phyloP scores from a whole-genome alignment of 495 filamentous ascomycete genomes.

The Cercophora newfieldiana region DNA sequence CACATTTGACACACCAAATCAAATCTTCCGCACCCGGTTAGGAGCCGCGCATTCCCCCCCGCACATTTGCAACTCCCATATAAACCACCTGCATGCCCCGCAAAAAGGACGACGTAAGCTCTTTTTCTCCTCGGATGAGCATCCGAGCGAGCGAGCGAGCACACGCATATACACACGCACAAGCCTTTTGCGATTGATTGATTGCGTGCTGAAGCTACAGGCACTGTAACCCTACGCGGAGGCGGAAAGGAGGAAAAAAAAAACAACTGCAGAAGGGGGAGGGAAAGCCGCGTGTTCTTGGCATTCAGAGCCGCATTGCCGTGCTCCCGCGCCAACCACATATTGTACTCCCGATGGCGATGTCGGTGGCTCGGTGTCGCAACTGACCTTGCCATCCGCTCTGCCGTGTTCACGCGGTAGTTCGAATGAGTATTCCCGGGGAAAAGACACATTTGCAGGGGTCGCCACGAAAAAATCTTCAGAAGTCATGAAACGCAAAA shows the following conservation, averaged over 20 bases:
- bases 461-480: too few species aligned
- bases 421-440: neutral
- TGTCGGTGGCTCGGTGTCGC: neutral
- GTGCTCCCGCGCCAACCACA: neutral
- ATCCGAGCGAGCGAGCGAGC: neutral
- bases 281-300: neutral
- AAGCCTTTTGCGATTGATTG: neutral
- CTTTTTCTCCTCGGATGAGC: neutral
- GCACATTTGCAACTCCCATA: neutral
- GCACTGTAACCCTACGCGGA: neutral
- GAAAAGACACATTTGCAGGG: too few species aligned
- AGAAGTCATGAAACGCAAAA: too few species aligned
- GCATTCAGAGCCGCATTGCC: neutral
- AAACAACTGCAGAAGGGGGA: too few species aligned
- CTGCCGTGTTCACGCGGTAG: neutral
- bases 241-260: neutral
- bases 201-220: neutral
- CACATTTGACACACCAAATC: neutral
- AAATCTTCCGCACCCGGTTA: neutral
- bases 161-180: too few species aligned
- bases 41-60: neutral
- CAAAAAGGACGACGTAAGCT: slow-evolving; percentile 11
- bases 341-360: neutral
- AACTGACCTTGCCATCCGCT: neutral
- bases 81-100: slow-evolving; percentile 3